These are phyloP conservation scores for Arthrobotrys megalospora DNA, from an alignment of 2,329 filamentous ascomycete species.

Conservation along the genomic window DNA sequence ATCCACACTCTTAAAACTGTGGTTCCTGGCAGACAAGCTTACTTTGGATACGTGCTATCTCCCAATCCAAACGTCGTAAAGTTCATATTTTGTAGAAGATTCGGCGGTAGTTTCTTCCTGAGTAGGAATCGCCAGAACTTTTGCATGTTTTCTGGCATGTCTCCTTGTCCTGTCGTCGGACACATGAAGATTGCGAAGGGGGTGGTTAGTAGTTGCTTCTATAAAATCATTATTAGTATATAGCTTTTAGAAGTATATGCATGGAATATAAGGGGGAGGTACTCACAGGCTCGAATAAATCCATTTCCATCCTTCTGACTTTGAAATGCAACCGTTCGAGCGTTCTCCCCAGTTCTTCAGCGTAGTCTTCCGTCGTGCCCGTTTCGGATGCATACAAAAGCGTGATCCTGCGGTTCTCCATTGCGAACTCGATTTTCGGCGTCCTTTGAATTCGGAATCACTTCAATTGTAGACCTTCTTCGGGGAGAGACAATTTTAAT, in stretches of 20 bases:
- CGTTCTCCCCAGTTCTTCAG: constrained; percentile 83
- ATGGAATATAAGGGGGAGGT: constrained; percentile 29
- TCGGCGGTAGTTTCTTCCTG: constrained; percentile 80
- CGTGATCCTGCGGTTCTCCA: constrained; percentile 72
- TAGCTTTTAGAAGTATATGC: neutral
- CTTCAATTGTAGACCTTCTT: too few species aligned
- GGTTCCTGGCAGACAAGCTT: neutral
- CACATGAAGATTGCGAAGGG: constrained; percentile 82
- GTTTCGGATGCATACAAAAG: constrained; percentile 95
- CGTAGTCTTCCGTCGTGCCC: constrained; percentile 91
- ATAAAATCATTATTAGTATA: constrained; percentile 36
- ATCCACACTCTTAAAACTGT: neutral
- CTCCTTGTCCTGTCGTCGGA: constrained; percentile 94
- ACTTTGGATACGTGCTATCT: constrained; percentile 92
- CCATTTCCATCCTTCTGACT: constrained; percentile 82
- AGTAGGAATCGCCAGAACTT: constrained; percentile 88
- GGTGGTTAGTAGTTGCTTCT: constrained; percentile 68
- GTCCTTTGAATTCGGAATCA: neutral
- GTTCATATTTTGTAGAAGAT: constrained; percentile 77
- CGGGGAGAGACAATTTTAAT: too few species aligned
- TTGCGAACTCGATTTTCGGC: neutral
- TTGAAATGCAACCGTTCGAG: constrained; percentile 84
- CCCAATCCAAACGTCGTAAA: constrained; percentile 93
- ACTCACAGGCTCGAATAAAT: constrained; percentile 81
- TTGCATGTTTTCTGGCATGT: constrained; percentile 86